phyloP scores from a whole-genome alignment of 192 early-diverging fungal species.

The Backusella tuberculispora region DNA sequence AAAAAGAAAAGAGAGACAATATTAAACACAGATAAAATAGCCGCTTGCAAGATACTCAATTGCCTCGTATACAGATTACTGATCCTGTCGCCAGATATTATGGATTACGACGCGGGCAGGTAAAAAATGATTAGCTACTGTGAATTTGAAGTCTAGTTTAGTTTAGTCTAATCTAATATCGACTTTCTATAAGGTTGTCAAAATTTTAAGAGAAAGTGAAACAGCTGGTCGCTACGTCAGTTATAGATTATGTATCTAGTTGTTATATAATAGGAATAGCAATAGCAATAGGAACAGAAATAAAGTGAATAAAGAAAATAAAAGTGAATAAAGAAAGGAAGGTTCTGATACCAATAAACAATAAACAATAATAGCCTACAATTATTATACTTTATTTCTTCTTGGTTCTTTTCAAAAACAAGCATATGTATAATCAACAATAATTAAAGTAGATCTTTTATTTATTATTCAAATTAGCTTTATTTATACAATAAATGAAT shows the following conservation, averaged over 20 bases:
- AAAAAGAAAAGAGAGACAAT: not conserved
- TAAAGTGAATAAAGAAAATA: not conserved
- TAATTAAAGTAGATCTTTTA: constrained; percentile 15
- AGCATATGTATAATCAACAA: not conserved
- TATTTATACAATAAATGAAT: constrained; percentile 11
- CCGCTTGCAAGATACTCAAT: constrained; percentile 92
- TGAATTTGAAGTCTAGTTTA: not conserved
- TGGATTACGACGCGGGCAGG: constrained; percentile 84
- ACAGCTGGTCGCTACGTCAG: constrained; percentile 98
- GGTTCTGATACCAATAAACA: too few relatives aligned
- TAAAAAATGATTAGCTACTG: constrained; percentile 30
- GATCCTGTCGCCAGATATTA: constrained; percentile 98
- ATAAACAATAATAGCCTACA: too few relatives aligned
- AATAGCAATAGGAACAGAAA: constrained; percentile 4
- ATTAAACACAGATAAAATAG: constrained; percentile 41
- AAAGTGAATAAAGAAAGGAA: not conserved
- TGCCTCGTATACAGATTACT: constrained; percentile 84
- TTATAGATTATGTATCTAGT: constrained; percentile 91
- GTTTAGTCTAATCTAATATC: not conserved
- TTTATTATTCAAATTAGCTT: not conserved
- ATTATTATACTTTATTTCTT: not conserved
- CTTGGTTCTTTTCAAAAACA: not conserved
- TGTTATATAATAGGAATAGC: constrained; percentile 2
- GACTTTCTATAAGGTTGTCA: constrained; percentile 70
- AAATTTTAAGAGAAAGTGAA: constrained; percentile 93